These are phyloP conservation scores for Microglena sp. DNA, from an alignment of 139 green algal species.

Conservation along the genomic window DNA sequence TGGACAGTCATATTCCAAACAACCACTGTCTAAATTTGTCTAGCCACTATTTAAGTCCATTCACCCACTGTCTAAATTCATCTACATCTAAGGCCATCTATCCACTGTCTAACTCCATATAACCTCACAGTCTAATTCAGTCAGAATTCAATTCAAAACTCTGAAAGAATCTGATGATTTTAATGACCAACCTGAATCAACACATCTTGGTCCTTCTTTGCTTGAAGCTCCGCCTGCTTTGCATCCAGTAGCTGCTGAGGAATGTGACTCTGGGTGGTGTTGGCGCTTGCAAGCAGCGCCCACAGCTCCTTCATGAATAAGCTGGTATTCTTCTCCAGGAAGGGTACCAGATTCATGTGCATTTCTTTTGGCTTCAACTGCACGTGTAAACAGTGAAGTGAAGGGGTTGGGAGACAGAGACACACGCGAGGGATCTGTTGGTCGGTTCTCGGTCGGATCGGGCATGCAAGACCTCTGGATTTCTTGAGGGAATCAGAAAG, in stretches of 20 bases:
- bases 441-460: not conserved
- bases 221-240: conserved; percentile 54
- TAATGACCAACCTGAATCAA: conserved; percentile 54
- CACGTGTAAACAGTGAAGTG: not conserved
- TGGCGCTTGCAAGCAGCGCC: conserved; percentile 64
- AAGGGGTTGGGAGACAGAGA: not conserved
- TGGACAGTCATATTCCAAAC: no score
- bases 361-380: conserved; percentile 59
- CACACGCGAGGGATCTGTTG: no score
- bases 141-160: no score
- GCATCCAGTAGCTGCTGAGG: conserved; percentile 75
- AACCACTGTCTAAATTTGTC: no score
- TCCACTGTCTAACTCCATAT: no score
- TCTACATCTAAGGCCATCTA: no score
- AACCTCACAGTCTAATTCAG: no score
- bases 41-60: no score
- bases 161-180: no score
- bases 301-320: conserved; percentile 91
- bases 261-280: conserved; percentile 55
- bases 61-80: no score
- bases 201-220: conserved; percentile 39
- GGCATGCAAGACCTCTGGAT: conserved; percentile 1
- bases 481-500: no score
- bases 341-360: conserved; percentile 75
- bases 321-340: conserved; percentile 84